Evolutionary conservation across 2,329 filamentous ascomycete species (phyloP).

Genomic region (Fulvia fulva): DNA sequence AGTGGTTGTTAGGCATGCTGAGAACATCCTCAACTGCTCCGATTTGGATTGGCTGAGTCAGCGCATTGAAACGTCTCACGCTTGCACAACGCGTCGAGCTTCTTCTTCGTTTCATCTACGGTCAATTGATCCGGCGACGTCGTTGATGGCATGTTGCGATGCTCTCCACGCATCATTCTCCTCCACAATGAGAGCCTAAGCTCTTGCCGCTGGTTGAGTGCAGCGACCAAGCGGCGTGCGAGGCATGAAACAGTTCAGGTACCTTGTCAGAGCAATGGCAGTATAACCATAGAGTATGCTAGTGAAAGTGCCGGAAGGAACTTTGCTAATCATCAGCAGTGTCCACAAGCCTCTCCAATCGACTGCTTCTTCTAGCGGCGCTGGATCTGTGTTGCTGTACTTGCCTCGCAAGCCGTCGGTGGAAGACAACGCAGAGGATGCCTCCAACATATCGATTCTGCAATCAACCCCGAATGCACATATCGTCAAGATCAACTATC

Average conservation of each 20-base stretch:
- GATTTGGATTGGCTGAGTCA: background rate
- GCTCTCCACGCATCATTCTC: background rate
- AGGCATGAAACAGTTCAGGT: constrained; percentile 6
- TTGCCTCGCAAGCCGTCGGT: constrained; percentile 42
- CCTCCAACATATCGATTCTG: constrained; percentile 33
- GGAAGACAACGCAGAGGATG: constrained; percentile 29
- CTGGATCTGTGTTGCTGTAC: constrained; percentile 34
- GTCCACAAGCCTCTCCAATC: constrained; percentile 16
- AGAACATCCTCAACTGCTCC: background rate
- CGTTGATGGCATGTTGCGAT: background rate
- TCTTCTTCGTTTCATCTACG: background rate
- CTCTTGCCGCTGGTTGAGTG: background rate
- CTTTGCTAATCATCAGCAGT: constrained; percentile 9
- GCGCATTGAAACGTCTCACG: background rate
- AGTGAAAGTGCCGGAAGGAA: background rate
- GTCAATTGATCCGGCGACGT: background rate
- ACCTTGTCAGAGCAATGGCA: constrained; percentile 43
- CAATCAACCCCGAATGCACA: constrained; percentile 37
- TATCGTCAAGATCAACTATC: constrained; percentile 46
- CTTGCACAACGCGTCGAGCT: background rate
- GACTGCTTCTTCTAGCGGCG: constrained; percentile 26
- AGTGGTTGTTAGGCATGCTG: background rate
- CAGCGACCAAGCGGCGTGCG: background rate
- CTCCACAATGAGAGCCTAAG: background rate
- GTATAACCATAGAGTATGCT: constrained; percentile 39